Evolutionary conservation across 805 yeast genomes (phyloP), one percentile per base, ranked within the genome.

Genomic region (Pichia scutulata): DNA sequence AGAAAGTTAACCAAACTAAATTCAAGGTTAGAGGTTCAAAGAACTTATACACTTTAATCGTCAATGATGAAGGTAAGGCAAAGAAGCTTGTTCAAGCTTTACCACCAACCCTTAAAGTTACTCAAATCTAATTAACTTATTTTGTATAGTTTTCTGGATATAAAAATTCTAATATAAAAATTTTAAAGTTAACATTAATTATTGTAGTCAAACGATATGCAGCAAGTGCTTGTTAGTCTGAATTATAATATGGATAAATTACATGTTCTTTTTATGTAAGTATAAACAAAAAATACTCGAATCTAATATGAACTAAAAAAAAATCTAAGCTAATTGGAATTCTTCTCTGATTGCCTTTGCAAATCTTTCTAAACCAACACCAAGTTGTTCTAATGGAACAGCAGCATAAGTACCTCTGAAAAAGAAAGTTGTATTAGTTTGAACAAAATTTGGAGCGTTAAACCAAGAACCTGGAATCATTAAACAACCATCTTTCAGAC

Each of bases 21-120:
- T 93, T 93, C 90, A 93, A 93, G 87, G 88, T 93, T 70, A 89
- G 98, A 83, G 97, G 97, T 75, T 69, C 96, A 60, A 89, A 80
- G 74, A 74, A 86, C 81, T 83, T 89, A 71, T 93, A 93, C 87
- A 93, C 99, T 66, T 81, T 92, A 75, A 86, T 86, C 65, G 92
- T 93, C 69, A 82, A 86, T 79, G 98, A 93, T 75, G 86, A 89
- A 69, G 85, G 88, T 74, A 90, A 89, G 83, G 98, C 98, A 69
- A 83, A 87, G 85, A 93, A 93, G 82, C 82, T 93, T 78, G 84
- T 87, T 71, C 97, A 90, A 81, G 86, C 98, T 69, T 81, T 93
- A 69, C 97, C 98, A 74, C 96, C 99, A 73, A 81, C 86, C 68
- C 81, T 86, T 75, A 80, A 82, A 72, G 84, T 84, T 71, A 80